Conservation (phyloP, 2,329 filamentous ascomycete genomes). For the Hirsutella thompsonii region DNA sequence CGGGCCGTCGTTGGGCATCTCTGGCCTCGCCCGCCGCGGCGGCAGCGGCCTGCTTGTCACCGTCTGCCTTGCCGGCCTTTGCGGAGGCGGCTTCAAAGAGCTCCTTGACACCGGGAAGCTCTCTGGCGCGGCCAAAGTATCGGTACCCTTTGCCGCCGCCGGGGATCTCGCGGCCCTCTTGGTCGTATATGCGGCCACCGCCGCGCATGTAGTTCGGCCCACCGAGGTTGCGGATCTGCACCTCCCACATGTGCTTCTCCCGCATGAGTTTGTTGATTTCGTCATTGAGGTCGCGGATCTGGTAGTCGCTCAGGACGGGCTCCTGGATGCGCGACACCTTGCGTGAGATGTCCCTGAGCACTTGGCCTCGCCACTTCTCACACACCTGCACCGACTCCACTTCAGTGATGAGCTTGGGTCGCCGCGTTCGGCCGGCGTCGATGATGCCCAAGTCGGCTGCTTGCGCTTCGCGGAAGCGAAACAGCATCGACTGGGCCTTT, state of each 20-base stretch:
- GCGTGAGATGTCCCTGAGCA: conserved; percentile 91
- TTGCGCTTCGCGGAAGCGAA: conserved; percentile 96
- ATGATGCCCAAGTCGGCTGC: conserved; percentile 93
- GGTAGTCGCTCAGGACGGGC: conserved; percentile 79
- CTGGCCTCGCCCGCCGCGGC: conserved; percentile 33
- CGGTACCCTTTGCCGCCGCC: conserved; percentile 80
- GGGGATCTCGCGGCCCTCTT: conserved; percentile 57
- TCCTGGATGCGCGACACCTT: conserved; percentile 97
- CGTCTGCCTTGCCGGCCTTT: conserved; percentile 42
- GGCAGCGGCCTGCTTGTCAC: conserved; percentile 44
- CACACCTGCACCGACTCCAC: conserved; percentile 73
- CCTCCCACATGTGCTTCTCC: conserved; percentile 98
- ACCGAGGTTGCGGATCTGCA: conserved; percentile 89
- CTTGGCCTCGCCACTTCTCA: conserved; percentile 97
- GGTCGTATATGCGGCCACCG: conserved; percentile 57
- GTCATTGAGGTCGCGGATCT: conserved; percentile 95
- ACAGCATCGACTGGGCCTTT: conserved; percentile 99
- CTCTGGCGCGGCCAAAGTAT: conserved; percentile 83
- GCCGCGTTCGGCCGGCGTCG: conserved; percentile 77
- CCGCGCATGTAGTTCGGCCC: conserved; percentile 92
- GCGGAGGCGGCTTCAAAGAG: conserved; percentile 70
- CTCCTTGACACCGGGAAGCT: conserved; percentile 91
- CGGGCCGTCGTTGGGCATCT: conserved; percentile 53
- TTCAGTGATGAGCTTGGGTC: conserved; percentile 82
- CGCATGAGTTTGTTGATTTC: conserved; percentile 99